Conservation (phyloP, 2,329 filamentous ascomycete species). For the Scedosporium dehoogii region DNA sequence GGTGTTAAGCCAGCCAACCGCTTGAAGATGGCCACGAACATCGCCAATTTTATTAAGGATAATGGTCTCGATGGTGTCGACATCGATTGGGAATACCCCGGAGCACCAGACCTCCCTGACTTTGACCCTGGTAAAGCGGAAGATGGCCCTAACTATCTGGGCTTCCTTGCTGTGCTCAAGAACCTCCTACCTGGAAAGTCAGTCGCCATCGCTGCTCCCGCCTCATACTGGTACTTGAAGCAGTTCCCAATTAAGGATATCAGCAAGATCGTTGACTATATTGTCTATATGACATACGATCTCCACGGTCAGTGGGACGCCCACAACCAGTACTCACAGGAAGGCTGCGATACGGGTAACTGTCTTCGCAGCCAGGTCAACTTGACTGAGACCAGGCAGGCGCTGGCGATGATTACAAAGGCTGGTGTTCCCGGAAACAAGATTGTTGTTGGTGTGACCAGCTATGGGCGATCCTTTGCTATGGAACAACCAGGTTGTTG, state of each 20-base stretch:
- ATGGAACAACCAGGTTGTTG: constrained; percentile 20
- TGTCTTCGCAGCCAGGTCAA: constrained; percentile 27
- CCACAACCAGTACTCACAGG: constrained; percentile 21
- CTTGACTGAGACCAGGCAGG: constrained; percentile 21
- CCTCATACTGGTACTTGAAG: constrained; percentile 29
- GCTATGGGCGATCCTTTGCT: constrained; percentile 22
- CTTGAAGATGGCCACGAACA: constrained; percentile 21
- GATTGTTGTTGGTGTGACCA: constrained; percentile 20
- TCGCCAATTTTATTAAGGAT: constrained; percentile 19
- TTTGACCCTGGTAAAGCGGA: constrained; percentile 8
- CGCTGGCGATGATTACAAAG: constrained; percentile 18
- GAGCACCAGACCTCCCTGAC: not conserved
- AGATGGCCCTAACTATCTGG: constrained; percentile 22
- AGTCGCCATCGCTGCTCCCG: constrained; percentile 25
- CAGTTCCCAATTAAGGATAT: constrained; percentile 24
- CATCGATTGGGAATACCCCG: constrained; percentile 37
- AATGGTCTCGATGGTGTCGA: constrained; percentile 27
- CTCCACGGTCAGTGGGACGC: constrained; percentile 22
- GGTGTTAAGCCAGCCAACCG: constrained; percentile 2
- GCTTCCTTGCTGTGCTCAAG: constrained; percentile 16
- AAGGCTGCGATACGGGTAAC: constrained; percentile 19
- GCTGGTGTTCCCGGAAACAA: constrained; percentile 20
- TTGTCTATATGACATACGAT: constrained; percentile 26
- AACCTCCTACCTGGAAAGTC: constrained; percentile 13
- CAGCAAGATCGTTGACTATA: constrained; percentile 19